These are phyloP conservation scores for Dentipellis fragilis DNA, from an alignment of 768 basidiomycete species.

Conservation along the genomic window DNA sequence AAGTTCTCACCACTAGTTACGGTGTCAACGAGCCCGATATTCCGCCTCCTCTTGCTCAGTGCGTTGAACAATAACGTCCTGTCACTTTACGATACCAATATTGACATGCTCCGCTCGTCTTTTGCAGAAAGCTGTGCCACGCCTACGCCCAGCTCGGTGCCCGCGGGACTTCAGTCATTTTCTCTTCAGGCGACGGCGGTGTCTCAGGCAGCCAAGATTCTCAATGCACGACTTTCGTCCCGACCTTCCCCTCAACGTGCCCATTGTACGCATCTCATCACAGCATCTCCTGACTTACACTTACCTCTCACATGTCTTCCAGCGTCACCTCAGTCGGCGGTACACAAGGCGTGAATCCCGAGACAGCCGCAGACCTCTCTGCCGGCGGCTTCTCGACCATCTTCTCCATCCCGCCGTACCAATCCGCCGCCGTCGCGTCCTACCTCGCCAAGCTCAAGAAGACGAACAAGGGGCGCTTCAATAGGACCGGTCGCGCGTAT, in stretches of 20 bases:
- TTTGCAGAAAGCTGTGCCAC: slow-evolving; percentile 22
- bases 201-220: slow-evolving; percentile 21
- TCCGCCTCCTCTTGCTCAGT: not conserved
- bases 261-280: slow-evolving; percentile 18
- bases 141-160: slow-evolving; percentile 17
- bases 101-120: not conserved
- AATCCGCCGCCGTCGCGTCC: slow-evolving; percentile 12
- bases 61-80: not conserved
- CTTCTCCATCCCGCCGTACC: slow-evolving; percentile 18
- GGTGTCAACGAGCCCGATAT: slow-evolving; percentile 10
- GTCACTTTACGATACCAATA: not conserved
- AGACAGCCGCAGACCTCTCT: slow-evolving; percentile 16
- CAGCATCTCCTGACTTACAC: not conserved
- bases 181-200: slow-evolving; percentile 29
- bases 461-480: not conserved
- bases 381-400: slow-evolving; percentile 22
- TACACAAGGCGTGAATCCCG: not conserved
- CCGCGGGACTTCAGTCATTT: slow-evolving; percentile 21
- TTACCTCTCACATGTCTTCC: not conserved
- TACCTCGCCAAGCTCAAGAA: not conserved
- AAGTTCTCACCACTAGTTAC: slow-evolving; percentile 14
- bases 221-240: slow-evolving; percentile 22
- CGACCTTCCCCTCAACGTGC: slow-evolving; percentile 26
- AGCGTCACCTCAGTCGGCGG: not conserved
- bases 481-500: slow-evolving; percentile 8